phyloP scores from a whole-genome alignment of 2,329 filamentous ascomycete species.

The Verticillium nonalfalfae region DNA sequence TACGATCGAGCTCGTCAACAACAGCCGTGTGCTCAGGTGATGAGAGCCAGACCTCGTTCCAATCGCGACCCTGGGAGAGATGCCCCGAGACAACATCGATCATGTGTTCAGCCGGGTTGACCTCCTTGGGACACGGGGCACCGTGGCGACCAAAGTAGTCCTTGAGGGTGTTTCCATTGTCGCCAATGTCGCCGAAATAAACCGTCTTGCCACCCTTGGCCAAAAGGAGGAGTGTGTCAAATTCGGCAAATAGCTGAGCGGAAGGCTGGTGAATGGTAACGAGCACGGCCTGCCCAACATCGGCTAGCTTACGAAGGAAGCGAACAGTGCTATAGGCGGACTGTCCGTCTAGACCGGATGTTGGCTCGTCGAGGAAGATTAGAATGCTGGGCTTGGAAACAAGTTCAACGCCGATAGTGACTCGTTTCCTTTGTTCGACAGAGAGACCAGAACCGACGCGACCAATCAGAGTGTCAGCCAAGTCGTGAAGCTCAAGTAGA shows the following conservation, averaged over 20 bases:
- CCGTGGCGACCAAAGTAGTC: conserved; percentile 63
- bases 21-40: conserved; percentile 53
- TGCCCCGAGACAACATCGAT: conserved; percentile 51
- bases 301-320: conserved; percentile 60
- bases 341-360: conserved; percentile 60
- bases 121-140: conserved; percentile 51
- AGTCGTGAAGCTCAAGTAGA: conserved; percentile 40
- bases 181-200: conserved; percentile 62
- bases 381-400: conserved; percentile 54
- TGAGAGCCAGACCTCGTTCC: conserved; percentile 65
- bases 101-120: conserved; percentile 74
- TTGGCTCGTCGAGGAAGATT: conserved; percentile 58
- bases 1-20: conserved; percentile 54
- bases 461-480: conserved; percentile 42
- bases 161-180: conserved; percentile 45
- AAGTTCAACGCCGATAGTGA: conserved; percentile 56
- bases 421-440: conserved; percentile 45
- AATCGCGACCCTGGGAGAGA: conserved; percentile 44
- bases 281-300: conserved; percentile 60
- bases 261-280: conserved; percentile 69
- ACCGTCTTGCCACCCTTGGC: conserved; percentile 59
- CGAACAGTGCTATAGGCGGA: conserved; percentile 61
- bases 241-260: conserved; percentile 58
- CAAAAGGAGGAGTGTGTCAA: conserved; percentile 59
- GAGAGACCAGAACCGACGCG: conserved; percentile 44